phyloP scores from a whole-genome alignment of 495 filamentous ascomycete species.

The Penicillium manginii region DNA sequence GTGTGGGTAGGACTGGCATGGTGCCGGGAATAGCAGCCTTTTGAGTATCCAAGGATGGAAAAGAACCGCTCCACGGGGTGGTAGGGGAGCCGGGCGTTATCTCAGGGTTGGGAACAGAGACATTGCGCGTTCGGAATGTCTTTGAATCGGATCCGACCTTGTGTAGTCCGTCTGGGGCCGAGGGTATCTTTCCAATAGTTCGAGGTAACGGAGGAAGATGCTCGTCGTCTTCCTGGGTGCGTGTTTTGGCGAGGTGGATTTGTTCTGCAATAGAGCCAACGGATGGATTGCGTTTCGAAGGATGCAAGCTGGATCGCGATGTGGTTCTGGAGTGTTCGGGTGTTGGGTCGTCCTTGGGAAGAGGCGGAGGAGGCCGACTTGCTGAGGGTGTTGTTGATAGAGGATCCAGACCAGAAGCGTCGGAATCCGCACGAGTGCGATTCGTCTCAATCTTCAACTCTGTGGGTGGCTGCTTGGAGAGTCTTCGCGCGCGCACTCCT shows the following conservation, averaged over 20 bases:
- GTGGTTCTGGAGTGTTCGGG: slow-evolving; percentile 29
- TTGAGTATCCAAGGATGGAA: slow-evolving; percentile 56
- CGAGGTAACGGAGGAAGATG: slow-evolving; percentile 47
- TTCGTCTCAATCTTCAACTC: slow-evolving; percentile 91
- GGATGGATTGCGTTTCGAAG: slow-evolving; percentile 36
- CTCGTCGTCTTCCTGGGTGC: slow-evolving; percentile 46
- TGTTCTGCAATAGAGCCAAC: slow-evolving; percentile 38
- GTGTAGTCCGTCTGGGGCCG: slow-evolving; percentile 59
- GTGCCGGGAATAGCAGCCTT: slow-evolving; percentile 50
- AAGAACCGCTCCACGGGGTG: slow-evolving; percentile 72
- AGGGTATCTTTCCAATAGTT: slow-evolving; percentile 54
- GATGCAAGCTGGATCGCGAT: slow-evolving; percentile 24
- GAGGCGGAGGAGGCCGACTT: slow-evolving; percentile 29
- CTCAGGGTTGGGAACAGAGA: slow-evolving; percentile 76
- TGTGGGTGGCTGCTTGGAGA: slow-evolving; percentile 77
- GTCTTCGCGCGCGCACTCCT: slow-evolving; percentile 76
- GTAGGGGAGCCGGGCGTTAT: slow-evolving; percentile 67
- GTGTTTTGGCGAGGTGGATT: slow-evolving; percentile 41
- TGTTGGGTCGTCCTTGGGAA: slow-evolving; percentile 35
- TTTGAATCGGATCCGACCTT: slow-evolving; percentile 82
- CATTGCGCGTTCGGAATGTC: slow-evolving; percentile 68
- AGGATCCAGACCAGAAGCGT: slow-evolving; percentile 46
- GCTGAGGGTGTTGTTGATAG: slow-evolving; percentile 25
- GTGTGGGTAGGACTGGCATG: slow-evolving; percentile 71
- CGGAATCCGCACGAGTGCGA: slow-evolving; percentile 44